Evolutionary conservation across 495 filamentous ascomycete species (phyloP).

Genomic region (Penicillium canariense): DNA sequence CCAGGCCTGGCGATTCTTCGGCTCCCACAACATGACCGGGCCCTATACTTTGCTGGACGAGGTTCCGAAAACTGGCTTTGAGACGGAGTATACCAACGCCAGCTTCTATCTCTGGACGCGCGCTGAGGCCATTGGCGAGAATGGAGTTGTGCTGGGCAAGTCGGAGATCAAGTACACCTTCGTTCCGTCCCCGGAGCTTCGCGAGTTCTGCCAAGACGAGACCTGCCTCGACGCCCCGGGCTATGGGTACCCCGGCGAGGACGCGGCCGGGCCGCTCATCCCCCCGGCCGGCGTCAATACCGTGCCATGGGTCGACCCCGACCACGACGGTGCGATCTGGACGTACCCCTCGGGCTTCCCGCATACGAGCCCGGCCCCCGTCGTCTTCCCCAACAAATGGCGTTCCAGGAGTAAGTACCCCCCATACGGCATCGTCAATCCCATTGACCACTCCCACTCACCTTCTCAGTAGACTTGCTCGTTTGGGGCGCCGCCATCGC

Average conservation of each 20-base stretch:
- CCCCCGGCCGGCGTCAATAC: constrained; percentile 39
- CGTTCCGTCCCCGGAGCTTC: constrained; percentile 38
- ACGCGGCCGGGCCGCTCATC: constrained; percentile 26
- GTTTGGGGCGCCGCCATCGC: constrained; percentile 13
- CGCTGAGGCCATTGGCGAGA: constrained; percentile 33
- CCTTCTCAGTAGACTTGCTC: constrained; percentile 11
- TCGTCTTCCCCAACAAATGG: constrained; percentile 5
- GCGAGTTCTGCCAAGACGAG: constrained; percentile 33
- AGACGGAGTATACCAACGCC: constrained; percentile 35
- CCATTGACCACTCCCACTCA: not conserved
- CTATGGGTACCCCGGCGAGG: constrained; percentile 39
- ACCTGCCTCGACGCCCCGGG: constrained; percentile 33
- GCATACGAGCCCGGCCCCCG: not conserved
- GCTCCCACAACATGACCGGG: constrained; percentile 31
- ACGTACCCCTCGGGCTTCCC: constrained; percentile 21
- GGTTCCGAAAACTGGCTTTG: constrained; percentile 38
- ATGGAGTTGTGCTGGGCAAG: constrained; percentile 35
- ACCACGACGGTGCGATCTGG: constrained; percentile 24
- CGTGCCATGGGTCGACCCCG: constrained; percentile 42
- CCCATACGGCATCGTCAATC: not conserved
- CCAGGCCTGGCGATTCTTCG: constrained; percentile 41
- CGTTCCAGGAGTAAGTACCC: constrained; percentile 11
- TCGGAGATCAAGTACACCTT: constrained; percentile 42
- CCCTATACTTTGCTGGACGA: constrained; percentile 33
- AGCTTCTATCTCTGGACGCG: constrained; percentile 38